Conservation (phyloP, 2,329 filamentous ascomycete species). For the Fusarium subglutinans region DNA sequence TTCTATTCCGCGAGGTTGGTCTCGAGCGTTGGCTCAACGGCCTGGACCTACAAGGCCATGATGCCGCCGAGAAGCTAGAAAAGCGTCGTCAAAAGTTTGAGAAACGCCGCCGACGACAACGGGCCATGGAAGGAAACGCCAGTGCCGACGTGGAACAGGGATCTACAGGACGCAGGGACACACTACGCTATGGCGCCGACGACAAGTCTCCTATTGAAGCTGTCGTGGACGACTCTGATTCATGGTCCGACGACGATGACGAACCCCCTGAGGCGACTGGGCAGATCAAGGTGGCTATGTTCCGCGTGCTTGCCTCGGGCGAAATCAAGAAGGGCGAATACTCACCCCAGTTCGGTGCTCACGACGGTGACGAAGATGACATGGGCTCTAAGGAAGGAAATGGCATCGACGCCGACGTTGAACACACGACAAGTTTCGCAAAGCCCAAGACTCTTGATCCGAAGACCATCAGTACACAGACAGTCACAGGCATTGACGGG, state of each 20-base stretch:
- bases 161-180: conserved; percentile 59
- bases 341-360: conserved; percentile 95
- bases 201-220: conserved; percentile 78
- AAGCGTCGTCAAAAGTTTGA: conserved; percentile 85
- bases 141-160: conserved; percentile 51
- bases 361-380: conserved; percentile 88
- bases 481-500: conserved; percentile 96
- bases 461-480: conserved; percentile 98
- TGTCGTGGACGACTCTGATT: conserved; percentile 74
- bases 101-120: conserved; percentile 72
- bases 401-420: conserved; percentile 80
- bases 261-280: conserved; percentile 93
- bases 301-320: conserved; percentile 91
- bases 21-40: conserved; percentile 97
- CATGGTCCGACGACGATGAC: conserved; percentile 82
- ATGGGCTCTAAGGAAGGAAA: conserved; percentile 59
- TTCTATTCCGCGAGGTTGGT: conserved; percentile 95
- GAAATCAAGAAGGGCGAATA: conserved; percentile 99
- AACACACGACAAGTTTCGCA: conserved; percentile 97
- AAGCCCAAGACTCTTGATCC: conserved; percentile 96
- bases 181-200: conserved; percentile 84
- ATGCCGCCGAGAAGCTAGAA: conserved; percentile 89
- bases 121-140: conserved; percentile 53
- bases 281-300: conserved; percentile 98
- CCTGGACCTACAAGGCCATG: conserved; percentile 91